Base-by-base conservation (phyloP, 345 rosid genomes). In the Gossypium rotundifolium region DNA sequence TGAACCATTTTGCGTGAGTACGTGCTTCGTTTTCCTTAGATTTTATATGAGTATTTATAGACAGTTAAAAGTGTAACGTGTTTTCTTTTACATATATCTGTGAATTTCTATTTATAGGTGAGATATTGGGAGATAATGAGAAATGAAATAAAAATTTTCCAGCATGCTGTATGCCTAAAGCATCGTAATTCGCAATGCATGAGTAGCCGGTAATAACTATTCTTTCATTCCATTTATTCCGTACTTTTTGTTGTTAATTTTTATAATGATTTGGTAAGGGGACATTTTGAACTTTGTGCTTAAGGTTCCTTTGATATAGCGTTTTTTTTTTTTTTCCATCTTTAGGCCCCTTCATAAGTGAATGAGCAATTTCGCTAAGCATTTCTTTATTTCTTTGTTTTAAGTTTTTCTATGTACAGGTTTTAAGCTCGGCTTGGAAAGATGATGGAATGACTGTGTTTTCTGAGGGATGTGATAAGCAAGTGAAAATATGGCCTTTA, bases 371-470 rank as follows among this genome's bases (percentile, higher is more conserved):
- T 54, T 20, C 4, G 18, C 17, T 29, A 3, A 22, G 23, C 48
- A 29, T 33, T 23, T 55, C 4, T 33, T 70, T 5, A 42, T n/a
- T 20, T 11, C 1, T 42, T 11, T 44, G 0, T 70, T 7, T 29
- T 3, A 2, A 1, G 2, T 38, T 70, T 53, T 54, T 11, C 40
- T 17, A 25, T 57, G 7, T 18, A 29, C 63, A 70, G 99, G 96
- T 87, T 20, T 79, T 90, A 55, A 91, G 99, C 84, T 93, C 98
- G 18, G 71, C 98, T 57, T 94, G 98, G 96, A 94, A 92, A 85
- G 98, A 94, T 82, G 99, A 94, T 85, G 99, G 99, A 68, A 88
- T 90, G 38, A 85, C 99, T 14, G 89, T 93, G 49, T 92, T 94
- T 76, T 85, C 88, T 61, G 98, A 92, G 1, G 98, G 99, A 14